Percentiles rank a stretch among this genome's conserved stretches.
These are phyloP conservation scores for Aspergillus clavatus DNA, from an alignment of 2,329 filamentous ascomycete genomes.

Conservation along the genomic window DNA sequence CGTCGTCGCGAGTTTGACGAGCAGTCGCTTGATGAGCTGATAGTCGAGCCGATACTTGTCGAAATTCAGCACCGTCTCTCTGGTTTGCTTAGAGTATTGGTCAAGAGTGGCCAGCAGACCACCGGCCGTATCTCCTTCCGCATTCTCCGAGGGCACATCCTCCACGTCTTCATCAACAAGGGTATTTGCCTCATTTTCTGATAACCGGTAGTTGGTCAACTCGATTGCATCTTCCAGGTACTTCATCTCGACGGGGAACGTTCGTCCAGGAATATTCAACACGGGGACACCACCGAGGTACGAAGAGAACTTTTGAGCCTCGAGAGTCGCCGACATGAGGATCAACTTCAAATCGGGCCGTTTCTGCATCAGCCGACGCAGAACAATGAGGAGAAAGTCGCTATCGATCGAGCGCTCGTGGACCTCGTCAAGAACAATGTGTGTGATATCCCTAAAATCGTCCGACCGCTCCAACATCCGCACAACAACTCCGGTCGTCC, in stretches of 20 bases:
- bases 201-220: constrained; percentile 68
- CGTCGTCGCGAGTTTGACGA: constrained; percentile 69
- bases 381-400: constrained; percentile 88
- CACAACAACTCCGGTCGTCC: constrained; percentile 79
- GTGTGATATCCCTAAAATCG: constrained; percentile 82
- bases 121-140: constrained; percentile 48
- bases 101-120: constrained; percentile 62
- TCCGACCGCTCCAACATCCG: constrained; percentile 90
- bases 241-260: constrained; percentile 82
- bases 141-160: constrained; percentile 42
- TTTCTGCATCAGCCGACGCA: constrained; percentile 72
- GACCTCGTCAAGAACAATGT: constrained; percentile 94
- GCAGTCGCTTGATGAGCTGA: constrained; percentile 73
- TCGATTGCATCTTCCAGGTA: constrained; percentile 94
- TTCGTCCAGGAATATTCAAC: constrained; percentile 84
- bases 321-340: constrained; percentile 95
- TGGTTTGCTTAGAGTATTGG: constrained; percentile 71
- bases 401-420: constrained; percentile 96
- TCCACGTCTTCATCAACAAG: constrained; percentile 45
- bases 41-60: constrained; percentile 93
- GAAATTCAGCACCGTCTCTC: constrained; percentile 67
- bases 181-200: constrained; percentile 50
- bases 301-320: constrained; percentile 82
- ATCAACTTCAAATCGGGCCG: constrained; percentile 85
- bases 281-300: constrained; percentile 84